Conservation (phyloP, 1,284 basidiomycete species). For the Tilletia caries region DNA sequence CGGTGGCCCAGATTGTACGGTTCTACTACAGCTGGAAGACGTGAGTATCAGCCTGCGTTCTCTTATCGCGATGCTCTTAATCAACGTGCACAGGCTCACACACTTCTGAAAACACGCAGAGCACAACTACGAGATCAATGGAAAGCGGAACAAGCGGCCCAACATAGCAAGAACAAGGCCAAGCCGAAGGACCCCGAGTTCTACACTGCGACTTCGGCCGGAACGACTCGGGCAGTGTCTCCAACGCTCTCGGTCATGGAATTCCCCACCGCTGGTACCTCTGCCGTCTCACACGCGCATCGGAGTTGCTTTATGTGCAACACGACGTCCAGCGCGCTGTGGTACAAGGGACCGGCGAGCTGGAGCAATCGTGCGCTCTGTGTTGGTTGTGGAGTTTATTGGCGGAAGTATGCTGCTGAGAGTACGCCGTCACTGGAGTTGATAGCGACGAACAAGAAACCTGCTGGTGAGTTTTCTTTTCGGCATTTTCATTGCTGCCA, state of each 20-base stretch:
- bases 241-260: constrained; percentile 34
- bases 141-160: constrained; percentile 3
- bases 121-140: constrained; percentile 1
- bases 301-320: constrained; percentile 43
- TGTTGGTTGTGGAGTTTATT: constrained; percentile 47
- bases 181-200: constrained; percentile 12
- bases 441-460: constrained; percentile 35
- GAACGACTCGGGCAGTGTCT: constrained; percentile 34
- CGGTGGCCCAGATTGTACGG: constrained; percentile 72
- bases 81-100: neutral
- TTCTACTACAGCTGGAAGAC: constrained; percentile 83
- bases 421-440: constrained; percentile 29
- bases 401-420: constrained; percentile 53
- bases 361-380: constrained; percentile 44
- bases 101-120: neutral
- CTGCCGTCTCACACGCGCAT: neutral
- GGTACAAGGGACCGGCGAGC: constrained; percentile 46
- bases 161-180: constrained; percentile 4
- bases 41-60: constrained; percentile 53
- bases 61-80: neutral
- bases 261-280: neutral
- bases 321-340: constrained; percentile 35
- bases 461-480: constrained; percentile 12
- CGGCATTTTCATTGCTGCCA: neutral
- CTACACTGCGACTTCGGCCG: constrained; percentile 6